Conservation (phyloP, 2,329 filamentous ascomycete genomes). For the Cercospora janseana region DNA sequence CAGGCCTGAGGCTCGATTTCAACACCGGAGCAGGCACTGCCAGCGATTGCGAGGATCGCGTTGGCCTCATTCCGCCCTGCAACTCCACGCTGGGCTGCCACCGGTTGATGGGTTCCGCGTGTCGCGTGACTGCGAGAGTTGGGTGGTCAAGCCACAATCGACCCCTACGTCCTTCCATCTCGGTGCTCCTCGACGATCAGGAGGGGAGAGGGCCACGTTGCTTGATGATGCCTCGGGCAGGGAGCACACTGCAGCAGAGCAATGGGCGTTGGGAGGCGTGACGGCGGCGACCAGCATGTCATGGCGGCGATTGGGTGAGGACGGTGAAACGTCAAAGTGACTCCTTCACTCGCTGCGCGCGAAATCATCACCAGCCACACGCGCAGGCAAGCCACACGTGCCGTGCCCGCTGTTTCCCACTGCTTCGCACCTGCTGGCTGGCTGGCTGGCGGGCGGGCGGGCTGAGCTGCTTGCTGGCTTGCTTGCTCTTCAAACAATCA, state of each 20-base stretch:
- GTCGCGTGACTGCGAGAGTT: constrained; percentile 1
- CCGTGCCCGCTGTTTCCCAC: background rate
- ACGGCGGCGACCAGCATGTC: no score
- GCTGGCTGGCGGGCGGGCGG: no score
- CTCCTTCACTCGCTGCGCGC: constrained; percentile 3
- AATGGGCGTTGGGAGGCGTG: background rate
- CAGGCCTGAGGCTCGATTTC: no score
- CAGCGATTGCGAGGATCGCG: no score
- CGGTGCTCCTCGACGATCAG: background rate
- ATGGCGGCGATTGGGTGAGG: constrained; percentile 1
- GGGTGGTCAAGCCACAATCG: background rate
- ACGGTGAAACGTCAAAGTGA: background rate
- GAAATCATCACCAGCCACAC: no score
- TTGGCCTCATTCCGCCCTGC: no score
- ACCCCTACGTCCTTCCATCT: background rate
- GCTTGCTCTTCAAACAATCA: constrained; percentile 6
- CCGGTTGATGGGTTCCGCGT: no score
- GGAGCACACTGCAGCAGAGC: background rate
- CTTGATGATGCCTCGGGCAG: no score
- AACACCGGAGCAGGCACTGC: no score
- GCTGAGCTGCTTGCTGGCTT: no score
- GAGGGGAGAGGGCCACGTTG: constrained; percentile 3
- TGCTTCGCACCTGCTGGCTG: constrained; percentile 5
- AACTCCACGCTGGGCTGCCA: no score
- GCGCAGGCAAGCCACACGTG: constrained; percentile 2